Base-by-base conservation (phyloP, 2,329 filamentous ascomycete species). In the Monilinia fructicola region DNA sequence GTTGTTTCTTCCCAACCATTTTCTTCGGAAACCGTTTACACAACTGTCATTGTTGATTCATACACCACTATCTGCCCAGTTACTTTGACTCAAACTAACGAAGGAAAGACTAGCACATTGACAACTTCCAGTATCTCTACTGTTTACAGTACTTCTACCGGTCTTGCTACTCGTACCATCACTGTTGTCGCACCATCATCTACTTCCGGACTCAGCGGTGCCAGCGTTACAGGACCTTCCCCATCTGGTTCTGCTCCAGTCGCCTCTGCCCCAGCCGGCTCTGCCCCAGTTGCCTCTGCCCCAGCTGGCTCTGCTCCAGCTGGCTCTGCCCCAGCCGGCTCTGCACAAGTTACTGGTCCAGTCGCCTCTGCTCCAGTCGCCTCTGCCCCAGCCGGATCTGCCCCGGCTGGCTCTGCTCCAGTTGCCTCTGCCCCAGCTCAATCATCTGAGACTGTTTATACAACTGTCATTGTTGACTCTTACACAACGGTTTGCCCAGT, bases 61-160 rank as follows among this genome's bases (percentile, higher is more conserved):
- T 59, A 48, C 56, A 59, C 56, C n/a, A 59, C 56, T 3, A 21
- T 59, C 23, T 59, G 56, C 56, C 56, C 56, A 16, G 56, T 59
- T 31, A 59, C 56, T 21, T n/a, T 59, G 42, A 59, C 56, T n/a
- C 56, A 59, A 10, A 59, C 56, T 35, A 59, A 9, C 46, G 56
- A 1, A 48, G 56, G 56, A 31, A 28, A 35, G 16, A 59, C 56
- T 16, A 59, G 42, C 42, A 10, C 46, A 35, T 48, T 59, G 42
- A 59, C 56, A 7, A 48, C 56, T 48, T 59, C 56, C 18, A 59
- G 18, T 28, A 59, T n/a, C 46, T 59, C 56, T 35, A 59, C 42
- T 23, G 56, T 46, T 1, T 59, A 59, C 42, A 59, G 26, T 3
- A 31, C 56, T 35, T 59, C 56, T 4, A 59, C 56, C 7, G 14